Evolutionary conservation across 2,329 filamentous ascomycete genomes (phyloP), one percentile per base, ranked within the genome.

Genomic region (Alternaria infectoria): DNA sequence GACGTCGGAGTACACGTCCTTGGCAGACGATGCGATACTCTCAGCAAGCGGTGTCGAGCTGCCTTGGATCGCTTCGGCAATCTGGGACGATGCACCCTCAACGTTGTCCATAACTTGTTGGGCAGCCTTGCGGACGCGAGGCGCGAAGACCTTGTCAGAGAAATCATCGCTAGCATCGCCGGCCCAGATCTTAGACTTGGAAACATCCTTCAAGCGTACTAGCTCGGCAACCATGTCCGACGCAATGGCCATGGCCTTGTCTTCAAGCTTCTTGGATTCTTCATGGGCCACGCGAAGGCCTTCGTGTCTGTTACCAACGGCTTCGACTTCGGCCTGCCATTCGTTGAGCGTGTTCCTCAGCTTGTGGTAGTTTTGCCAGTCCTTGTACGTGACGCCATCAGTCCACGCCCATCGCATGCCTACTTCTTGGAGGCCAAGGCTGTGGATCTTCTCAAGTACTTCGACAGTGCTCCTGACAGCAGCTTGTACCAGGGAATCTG

Each of bases 331-430:
- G 36, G 88, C 85, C 59, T 92, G 91, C 93, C 95, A 97, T 73
- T 93, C 89, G 51, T 91, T 90, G 56, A 97, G 92, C 12, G 91
- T 90, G 57, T 87, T 88, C 82, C 92, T 96, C 61, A 99, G 85
- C 63, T 92, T 89, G 78, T 98, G 93, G 76, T 97, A 99, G 78
- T 95, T 96, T 63, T 91, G 89, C 96, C 96, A 99, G 79, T 99
- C 93, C 79, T 96, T 94, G 85, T 99, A 97, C 2, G 95, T 97
- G 65, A 99, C 88, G 30, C 93, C 93, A 61, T 98, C 93, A 82
- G 93, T 96, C 90, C 93, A 97, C 12, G 95, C 93, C 94, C 96
- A 99, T 63, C 83, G 86, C 89, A 96, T 95, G 60, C 94, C 94
- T 57, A 97, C 93, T 78, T 96, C 93, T 77, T 97, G 93, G 32